These are phyloP conservation scores for Neurospora discreta DNA, from an alignment of 495 filamentous ascomycete genomes.

Conservation along the genomic window DNA sequence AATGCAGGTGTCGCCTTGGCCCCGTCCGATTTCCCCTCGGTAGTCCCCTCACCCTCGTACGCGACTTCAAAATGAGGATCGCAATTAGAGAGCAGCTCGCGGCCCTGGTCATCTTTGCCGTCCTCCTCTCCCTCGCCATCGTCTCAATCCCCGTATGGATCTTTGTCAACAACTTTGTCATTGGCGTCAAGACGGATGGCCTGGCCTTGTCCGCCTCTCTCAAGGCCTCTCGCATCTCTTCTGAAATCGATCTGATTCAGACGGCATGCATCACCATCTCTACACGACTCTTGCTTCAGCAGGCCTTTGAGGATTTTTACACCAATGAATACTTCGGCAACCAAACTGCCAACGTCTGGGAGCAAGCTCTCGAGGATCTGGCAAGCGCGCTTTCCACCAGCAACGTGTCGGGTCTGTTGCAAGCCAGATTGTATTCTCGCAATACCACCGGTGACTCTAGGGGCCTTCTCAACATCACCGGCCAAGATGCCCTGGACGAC, in stretches of 20 bases:
- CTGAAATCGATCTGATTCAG: constrained; percentile 63
- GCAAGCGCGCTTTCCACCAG: constrained; percentile 46
- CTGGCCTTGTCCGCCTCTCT: constrained; percentile 71
- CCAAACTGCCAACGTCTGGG: constrained; percentile 37
- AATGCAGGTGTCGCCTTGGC: neutral
- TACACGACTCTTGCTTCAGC: constrained; percentile 57
- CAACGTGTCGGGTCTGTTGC: constrained; percentile 45
- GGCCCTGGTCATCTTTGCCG: constrained; percentile 58
- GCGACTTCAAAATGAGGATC: constrained; percentile 52
- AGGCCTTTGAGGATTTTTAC: constrained; percentile 51
- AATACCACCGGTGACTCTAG: constrained; percentile 42
- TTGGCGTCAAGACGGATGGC: constrained; percentile 44
- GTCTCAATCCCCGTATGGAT: constrained; percentile 48
- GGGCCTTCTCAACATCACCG: constrained; percentile 52
- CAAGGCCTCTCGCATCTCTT: constrained; percentile 71
- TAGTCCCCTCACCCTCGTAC: neutral
- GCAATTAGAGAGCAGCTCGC: constrained; percentile 75
- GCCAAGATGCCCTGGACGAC: constrained; percentile 13
- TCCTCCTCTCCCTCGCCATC: constrained; percentile 52
- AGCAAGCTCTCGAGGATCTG: constrained; percentile 43
- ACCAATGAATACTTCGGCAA: constrained; percentile 22
- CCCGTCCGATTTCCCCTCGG: neutral
- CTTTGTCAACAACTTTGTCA: constrained; percentile 64
- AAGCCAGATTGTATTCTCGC: constrained; percentile 55
- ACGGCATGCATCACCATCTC: constrained; percentile 54